Evolutionary conservation across 208 protist species (phyloP), one percentile per base, ranked within the genome.

Genomic region (Naegleria lovaniensis): DNA sequence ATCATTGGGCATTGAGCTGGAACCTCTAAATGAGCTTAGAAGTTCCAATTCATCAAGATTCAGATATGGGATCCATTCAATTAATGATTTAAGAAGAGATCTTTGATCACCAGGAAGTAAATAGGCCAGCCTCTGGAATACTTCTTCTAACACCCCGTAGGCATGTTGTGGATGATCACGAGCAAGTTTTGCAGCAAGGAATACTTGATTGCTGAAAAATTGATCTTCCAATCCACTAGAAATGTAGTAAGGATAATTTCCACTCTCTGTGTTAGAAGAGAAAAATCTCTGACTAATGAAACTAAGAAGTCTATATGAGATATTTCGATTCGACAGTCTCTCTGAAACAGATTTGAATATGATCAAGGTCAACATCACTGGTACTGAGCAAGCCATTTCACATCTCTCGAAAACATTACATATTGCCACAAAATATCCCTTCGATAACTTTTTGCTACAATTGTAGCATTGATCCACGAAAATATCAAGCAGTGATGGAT

Each of bases 401-500:
- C 11, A 48, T 40, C 36, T 67, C 25, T n/a, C 11, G 39, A 67
- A 67, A 33, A 67, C 85, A 41, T 89, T 55, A 22, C 39, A 39
- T 40, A 89, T 67, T 29, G 85, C 85, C 15, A 22, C 19, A 40
- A 89, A 67, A 40, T 89, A 89, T 67, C 85, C 85, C 29, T 67
- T 41, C 29, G 48, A 67, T 25, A 89, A 6, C 11, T n/a, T 38
- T 29, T 33, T 40, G 39, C 41, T 67, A 67, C 85, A 89, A 41
- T 39, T 40, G 51, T 89, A 89, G 33, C 41, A 67, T 38, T 89
- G 85, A 89, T 89, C 85, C 38, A 89, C 39, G 1, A 5, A 67
- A 16, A 89, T 33, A 29, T 55, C 48, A 38, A 89, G 19, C 2
- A 89, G 40, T 5, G 11, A 25, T 19, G 41, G 85, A 89, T 89